Base-by-base conservation (phyloP, 2,329 filamentous ascomycete genomes). In the Venturia pyrina region DNA sequence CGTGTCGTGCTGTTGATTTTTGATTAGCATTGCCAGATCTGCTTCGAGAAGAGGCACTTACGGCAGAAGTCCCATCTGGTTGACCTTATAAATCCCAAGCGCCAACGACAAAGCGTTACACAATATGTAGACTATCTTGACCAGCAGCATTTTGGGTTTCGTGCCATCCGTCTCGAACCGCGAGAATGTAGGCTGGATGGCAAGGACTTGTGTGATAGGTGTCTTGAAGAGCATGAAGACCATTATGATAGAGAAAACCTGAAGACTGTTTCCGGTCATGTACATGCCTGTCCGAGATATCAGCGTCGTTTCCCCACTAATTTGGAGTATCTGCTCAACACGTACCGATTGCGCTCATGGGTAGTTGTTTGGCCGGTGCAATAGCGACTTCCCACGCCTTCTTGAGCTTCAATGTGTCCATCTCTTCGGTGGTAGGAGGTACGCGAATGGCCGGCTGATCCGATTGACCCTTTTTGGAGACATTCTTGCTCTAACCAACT, bases 231-330 rank as follows among this genome's bases (percentile, higher is more conserved):
- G 88, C 89, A 97, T 98, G 73, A 93, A 93, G 21, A 98, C 93
- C 93, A 98, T 99, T 91, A 98, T 98, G 78, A 99, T 98, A 78
- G 90, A 96, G 82, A 99, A 99, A 70, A 99, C 98, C 76, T 99
- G 95, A 60, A 99, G 85, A 68, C 91, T 92, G 80, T 98, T 99
- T 73, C 95, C 95, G 41, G 93, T 96, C 95, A 99, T 99, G 84
- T 99, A 99, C 92, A 98, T 98, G 88, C 76, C 76, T 78, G 37
- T 7, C 40, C 5, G 43, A 15, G n/a, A 4, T 40, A 37, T 61
- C 19, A 61, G 56, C 32, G n/a, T 66, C 43, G 15, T 13, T 46
- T n/a, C 2, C 5, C 19, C 15, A 10, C 48, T 40, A 11, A 19
- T 40, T 17, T 56, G 48, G 10, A 62, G 24, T 19, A 28, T 28